A percentile compares a stretch with the other conserved stretches of the same genome.
These are phyloP conservation scores for Aphanomyces euteiches DNA, from an alignment of 352 stramenopile genomes.

Conservation along the genomic window DNA sequence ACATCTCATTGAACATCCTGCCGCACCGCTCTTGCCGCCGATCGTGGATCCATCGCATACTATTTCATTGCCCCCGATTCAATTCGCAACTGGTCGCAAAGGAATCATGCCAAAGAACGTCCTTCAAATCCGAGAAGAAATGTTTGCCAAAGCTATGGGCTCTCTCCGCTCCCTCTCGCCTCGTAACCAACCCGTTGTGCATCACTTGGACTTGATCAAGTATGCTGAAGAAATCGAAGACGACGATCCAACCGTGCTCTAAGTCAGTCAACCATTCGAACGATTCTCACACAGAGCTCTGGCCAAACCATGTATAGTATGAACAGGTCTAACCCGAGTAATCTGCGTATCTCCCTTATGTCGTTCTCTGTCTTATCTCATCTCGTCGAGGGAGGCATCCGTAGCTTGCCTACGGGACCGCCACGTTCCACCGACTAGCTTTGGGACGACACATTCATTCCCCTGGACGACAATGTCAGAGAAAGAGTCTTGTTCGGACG, in stretches of 20 bases:
- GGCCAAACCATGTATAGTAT: constrained; percentile 3
- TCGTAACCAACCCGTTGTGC: constrained; percentile 69
- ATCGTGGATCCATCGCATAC: constrained; percentile 9
- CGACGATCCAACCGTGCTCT: background rate
- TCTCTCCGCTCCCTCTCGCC: constrained; percentile 73
- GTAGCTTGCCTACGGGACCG: too few relatives aligned
- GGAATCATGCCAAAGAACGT: constrained; percentile 28
- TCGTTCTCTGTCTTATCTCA: too few relatives aligned
- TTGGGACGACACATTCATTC: too few relatives aligned
- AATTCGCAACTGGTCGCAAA: background rate
- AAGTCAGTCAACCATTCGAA: background rate
- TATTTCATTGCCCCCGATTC: background rate
- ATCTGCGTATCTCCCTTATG: too few relatives aligned
- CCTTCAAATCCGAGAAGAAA: constrained; percentile 54
- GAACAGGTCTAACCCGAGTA: background rate
- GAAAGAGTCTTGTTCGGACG: too few relatives aligned
- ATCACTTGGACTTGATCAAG: constrained; percentile 80
- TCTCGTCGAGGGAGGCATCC: too few relatives aligned
- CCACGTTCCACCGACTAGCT: too few relatives aligned
- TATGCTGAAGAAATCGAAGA: constrained; percentile 77
- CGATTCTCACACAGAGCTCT: background rate
- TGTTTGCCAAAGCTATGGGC: constrained; percentile 72
- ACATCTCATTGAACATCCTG: background rate
- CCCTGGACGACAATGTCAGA: too few relatives aligned
- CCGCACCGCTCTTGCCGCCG: background rate